phyloP scores from a whole-genome alignment of 768 basidiomycete species.

The Trametes villosa region DNA sequence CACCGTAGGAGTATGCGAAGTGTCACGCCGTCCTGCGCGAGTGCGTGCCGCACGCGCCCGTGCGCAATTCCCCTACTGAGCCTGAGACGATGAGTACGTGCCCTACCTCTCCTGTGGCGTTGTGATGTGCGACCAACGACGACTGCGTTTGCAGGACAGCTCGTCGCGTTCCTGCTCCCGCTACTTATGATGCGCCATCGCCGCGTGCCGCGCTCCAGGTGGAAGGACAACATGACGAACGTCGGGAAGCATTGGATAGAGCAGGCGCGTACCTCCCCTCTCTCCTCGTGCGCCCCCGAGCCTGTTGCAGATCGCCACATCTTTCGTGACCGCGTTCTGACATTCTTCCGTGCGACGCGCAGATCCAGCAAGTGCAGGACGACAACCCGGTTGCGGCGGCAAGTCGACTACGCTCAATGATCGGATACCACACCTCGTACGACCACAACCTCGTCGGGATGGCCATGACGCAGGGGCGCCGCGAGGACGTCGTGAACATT shows the following conservation, averaged over 20 bases:
- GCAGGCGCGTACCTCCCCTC: constrained; percentile 50
- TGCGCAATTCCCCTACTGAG: constrained; percentile 57
- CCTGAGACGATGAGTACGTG: constrained; percentile 71
- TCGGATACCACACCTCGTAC: constrained; percentile 76
- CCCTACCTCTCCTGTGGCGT: not conserved
- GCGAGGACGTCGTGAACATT: constrained; percentile 77
- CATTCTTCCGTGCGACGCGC: not conserved
- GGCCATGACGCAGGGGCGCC: constrained; percentile 82
- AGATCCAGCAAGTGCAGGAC: constrained; percentile 43
- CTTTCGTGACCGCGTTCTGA: not conserved
- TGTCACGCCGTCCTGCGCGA: constrained; percentile 62
- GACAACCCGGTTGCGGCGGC: constrained; percentile 64
- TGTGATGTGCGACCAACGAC: constrained; percentile 13
- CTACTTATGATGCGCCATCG: constrained; percentile 87
- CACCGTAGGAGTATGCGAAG: constrained; percentile 73
- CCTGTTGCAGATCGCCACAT: constrained; percentile 4
- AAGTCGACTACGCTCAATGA: constrained; percentile 71
- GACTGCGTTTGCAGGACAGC: constrained; percentile 51
- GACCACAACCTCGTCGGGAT: constrained; percentile 77
- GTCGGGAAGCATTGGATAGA: constrained; percentile 85
- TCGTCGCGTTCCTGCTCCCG: constrained; percentile 76
- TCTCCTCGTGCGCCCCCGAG: not conserved
- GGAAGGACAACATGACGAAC: constrained; percentile 64
- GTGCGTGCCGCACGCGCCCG: constrained; percentile 61
- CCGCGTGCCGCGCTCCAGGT: constrained; percentile 74